Percentiles rank a stretch among this genome's conserved stretches.
These are phyloP conservation scores for Rhynchospora tenuis DNA, from an alignment of 176 grass and related monocot genomes.

Conservation along the genomic window DNA sequence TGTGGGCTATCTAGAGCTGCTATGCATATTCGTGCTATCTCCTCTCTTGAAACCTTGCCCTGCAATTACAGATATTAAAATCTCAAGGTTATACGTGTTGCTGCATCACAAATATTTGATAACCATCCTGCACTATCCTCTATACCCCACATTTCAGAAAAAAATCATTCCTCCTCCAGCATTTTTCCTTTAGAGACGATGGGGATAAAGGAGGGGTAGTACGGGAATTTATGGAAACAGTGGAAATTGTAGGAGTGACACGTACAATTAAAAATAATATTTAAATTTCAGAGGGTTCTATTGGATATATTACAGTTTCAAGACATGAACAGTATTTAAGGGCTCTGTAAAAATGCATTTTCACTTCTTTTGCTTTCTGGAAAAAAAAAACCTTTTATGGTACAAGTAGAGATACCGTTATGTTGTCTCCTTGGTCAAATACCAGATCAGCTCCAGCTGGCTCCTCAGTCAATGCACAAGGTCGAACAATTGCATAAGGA, in stretches of 20 bases:
- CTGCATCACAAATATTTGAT: not conserved
- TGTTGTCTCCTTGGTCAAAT: constrained; percentile 98
- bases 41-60: constrained; percentile 94
- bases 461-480: constrained; percentile 91
- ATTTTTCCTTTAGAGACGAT: not conserved
- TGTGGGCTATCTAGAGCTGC: constrained; percentile 67
- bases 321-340: not conserved
- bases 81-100: not conserved
- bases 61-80: constrained; percentile 30
- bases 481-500: constrained; percentile 66
- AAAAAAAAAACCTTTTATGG: not conserved
- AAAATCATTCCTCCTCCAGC: not conserved
- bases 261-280: not conserved
- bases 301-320: not conserved
- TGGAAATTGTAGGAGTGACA: not conserved
- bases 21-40: constrained; percentile 76
- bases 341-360: not conserved
- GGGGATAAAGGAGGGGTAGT: not conserved
- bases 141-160: not conserved
- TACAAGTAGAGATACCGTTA: constrained; percentile 46
- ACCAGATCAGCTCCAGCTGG: constrained; percentile 92
- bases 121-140: not conserved
- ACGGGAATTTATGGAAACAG: not conserved
- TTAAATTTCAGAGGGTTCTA: not conserved
- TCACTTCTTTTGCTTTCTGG: constrained; percentile 6